Evolutionary conservation across 805 yeast species (phyloP).

Genomic region (Komagataella populi): DNA sequence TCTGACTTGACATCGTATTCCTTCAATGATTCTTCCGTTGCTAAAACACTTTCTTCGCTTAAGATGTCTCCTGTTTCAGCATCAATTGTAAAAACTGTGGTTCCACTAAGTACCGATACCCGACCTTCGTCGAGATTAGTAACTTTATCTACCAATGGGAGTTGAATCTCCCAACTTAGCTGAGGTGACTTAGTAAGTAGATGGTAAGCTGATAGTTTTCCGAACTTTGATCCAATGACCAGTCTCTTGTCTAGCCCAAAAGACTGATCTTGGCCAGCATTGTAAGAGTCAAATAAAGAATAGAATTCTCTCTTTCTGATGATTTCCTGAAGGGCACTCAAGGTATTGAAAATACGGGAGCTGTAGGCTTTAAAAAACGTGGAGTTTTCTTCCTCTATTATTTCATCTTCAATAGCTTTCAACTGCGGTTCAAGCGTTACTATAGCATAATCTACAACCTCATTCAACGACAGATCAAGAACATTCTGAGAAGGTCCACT

Average conservation of each 20-base stretch:
- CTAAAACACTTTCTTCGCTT: not conserved
- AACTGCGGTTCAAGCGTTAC: conserved; percentile 12
- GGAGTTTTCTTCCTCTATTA: conserved; percentile 15
- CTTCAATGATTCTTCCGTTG: not conserved
- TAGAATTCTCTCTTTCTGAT: not conserved
- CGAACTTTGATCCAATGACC: conserved; percentile 24
- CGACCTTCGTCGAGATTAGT: not conserved
- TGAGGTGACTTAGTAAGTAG: not conserved
- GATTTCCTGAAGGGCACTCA: not conserved
- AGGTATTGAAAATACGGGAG: conserved; percentile 8
- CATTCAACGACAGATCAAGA: conserved; percentile 15
- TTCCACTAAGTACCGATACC: not conserved
- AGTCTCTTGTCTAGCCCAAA: conserved; percentile 35
- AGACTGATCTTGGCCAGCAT: conserved; percentile 9
- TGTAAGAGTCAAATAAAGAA: not conserved
- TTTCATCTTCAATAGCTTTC: conserved; percentile 13
- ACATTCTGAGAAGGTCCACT: not conserved
- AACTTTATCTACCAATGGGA: not conserved
- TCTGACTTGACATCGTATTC: not conserved
- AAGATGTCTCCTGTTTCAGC: not conserved
- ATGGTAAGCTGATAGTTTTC: conserved; percentile 26
- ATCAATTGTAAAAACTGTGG: not conserved
- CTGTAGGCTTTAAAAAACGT: conserved; percentile 17
- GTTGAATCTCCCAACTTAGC: not conserved
- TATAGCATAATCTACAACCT: conserved; percentile 20